Conservation (phyloP, 2,329 filamentous ascomycete species). For the Claviceps sp. region DNA sequence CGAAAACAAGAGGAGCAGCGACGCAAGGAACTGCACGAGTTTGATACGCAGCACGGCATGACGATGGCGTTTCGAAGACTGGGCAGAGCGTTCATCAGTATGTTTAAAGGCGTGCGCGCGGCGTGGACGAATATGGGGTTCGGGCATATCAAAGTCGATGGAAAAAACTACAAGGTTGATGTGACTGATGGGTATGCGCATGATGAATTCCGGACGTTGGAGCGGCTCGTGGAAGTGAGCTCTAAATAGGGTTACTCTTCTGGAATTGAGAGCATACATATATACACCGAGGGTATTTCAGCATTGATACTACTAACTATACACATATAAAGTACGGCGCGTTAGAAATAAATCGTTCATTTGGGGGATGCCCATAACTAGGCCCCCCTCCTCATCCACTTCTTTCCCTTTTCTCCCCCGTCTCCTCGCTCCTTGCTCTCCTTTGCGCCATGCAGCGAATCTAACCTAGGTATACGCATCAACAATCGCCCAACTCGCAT, state of each 20-base stretch:
- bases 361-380: too few species aligned
- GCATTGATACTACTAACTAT: too few species aligned
- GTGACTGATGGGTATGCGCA: slow-evolving; percentile 43
- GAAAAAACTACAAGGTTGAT: slow-evolving; percentile 42
- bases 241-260: background rate
- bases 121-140: slow-evolving; percentile 45
- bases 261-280: background rate
- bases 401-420: too few species aligned
- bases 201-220: slow-evolving; percentile 44
- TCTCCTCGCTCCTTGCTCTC: too few species aligned
- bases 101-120: slow-evolving; percentile 33
- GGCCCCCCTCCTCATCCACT: too few species aligned
- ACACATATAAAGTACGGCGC: too few species aligned
- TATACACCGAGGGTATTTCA: too few species aligned
- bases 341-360: too few species aligned
- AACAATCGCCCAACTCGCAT: background rate
- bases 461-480: background rate
- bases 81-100: slow-evolving; percentile 23
- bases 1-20: slow-evolving; percentile 24
- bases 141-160: slow-evolving; percentile 33
- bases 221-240: slow-evolving; percentile 31
- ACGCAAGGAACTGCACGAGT: slow-evolving; percentile 28
- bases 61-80: slow-evolving; percentile 43
- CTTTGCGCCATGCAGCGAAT: background rate
- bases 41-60: slow-evolving; percentile 41